Base-by-base conservation (phyloP, 2,329 filamentous ascomycete species). In the Thermoascus crustaceus region DNA sequence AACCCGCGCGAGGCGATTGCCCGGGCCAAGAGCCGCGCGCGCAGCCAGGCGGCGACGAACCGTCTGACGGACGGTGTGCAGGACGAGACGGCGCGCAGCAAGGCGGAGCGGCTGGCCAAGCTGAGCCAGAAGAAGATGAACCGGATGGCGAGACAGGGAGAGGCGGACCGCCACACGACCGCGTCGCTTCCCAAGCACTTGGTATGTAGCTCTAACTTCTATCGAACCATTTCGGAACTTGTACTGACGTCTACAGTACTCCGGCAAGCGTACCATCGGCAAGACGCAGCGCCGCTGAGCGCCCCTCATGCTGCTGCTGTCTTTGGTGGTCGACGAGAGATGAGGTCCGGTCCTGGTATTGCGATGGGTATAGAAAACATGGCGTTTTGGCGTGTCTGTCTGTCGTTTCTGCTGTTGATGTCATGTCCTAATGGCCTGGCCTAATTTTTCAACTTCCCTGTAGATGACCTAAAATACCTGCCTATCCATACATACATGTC, bases 101-200 rank as follows among this genome's bases (percentile, higher is more conserved):
- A 89, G 75, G 87, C 85, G 23, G 88, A 94, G 63, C 80, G 82
- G 54, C 71, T 93, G 59, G 75, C 79, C 58, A 96, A 94, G 75
- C 68, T 98, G 58, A 75, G 80, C 53, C 93, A 98, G 80, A 87
- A 89, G 75, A 89, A 87, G 77, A 95, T 93, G 87, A 98, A 98
- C 72, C 78, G 89, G 47, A 91, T 93, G 82, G 91, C 91, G 29
- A 80, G 88, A 63, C 85, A 93, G 73, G 91, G 91, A 72, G 91
- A 98, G 71, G 88, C 82, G 43, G 91, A 98, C 73, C 79, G 93
- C 59, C 89, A 96, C 67, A 78, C 79, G 43, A 80, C 80, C 37
- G 83, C 84, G 23, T 75, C 84, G 35, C 67, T 94, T 64, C 77
- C 80, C 44, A 98, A 94, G 70, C 91, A 96, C 69, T 72, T 98